Conservation (phyloP, 2,329 filamentous ascomycete genomes). For the Decorospora gaudefroyi region DNA sequence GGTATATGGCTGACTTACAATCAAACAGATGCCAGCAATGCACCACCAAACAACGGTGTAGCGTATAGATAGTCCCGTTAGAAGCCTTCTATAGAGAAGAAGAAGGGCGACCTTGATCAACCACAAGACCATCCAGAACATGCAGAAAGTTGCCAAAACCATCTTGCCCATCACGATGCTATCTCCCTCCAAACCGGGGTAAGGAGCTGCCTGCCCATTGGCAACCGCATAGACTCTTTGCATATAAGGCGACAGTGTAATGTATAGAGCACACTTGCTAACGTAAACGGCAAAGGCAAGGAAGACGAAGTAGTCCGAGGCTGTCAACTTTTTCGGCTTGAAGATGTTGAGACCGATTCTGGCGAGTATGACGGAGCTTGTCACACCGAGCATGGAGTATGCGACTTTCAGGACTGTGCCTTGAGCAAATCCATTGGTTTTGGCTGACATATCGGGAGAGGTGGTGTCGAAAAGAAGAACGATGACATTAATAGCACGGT, state of each 20-base stretch:
- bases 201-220: constrained; percentile 27
- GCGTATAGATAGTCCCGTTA: constrained; percentile 28
- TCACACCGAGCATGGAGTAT: constrained; percentile 18
- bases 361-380: constrained; percentile 16
- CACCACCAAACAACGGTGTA: constrained; percentile 46
- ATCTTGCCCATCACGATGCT: constrained; percentile 39
- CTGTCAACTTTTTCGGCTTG: constrained; percentile 6
- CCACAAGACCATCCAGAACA: constrained; percentile 49
- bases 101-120: constrained; percentile 48
- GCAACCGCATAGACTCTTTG: constrained; percentile 36
- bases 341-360: constrained; percentile 13
- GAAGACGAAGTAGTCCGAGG: constrained; percentile 25
- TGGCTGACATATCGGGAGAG: constrained; percentile 7
- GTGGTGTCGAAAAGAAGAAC: not conserved
- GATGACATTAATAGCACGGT: not conserved
- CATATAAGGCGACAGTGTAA: constrained; percentile 41
- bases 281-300: constrained; percentile 35
- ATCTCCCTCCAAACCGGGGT: constrained; percentile 37
- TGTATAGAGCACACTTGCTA: constrained; percentile 36
- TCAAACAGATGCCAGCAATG: constrained; percentile 36
- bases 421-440: constrained; percentile 17
- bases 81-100: constrained; percentile 44
- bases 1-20: constrained; percentile 36
- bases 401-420: constrained; percentile 18
- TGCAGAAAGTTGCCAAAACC: constrained; percentile 46